Evolutionary conservation across 768 basidiomycete genomes (phyloP), one percentile per base, ranked within the genome.

Genomic region (Lyophyllum shimeji): DNA sequence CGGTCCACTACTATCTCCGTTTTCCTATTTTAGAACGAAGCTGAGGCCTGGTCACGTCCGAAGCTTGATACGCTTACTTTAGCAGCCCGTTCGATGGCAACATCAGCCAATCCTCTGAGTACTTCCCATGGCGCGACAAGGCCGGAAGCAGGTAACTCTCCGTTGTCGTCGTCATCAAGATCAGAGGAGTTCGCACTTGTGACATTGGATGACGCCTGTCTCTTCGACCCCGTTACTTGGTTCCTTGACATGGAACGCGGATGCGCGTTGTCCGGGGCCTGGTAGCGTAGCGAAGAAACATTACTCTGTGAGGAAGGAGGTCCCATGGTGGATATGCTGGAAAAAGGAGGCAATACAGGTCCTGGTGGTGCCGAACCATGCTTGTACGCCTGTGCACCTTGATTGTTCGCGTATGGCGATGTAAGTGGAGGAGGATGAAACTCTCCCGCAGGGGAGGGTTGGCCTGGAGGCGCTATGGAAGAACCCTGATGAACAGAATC

Each of bases 121-220:
- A 93, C 91, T 72, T 92, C 90, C 86, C 89, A 90, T 48, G 93
- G 93, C 8, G 91, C 92, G 52, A 92, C 85, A 46, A 94, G 81
- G 46, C 93, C 90, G 39, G 81, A 82, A 34, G 88, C 87, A 0
- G 93, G 92, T 13, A 94, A 71, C 67, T 89, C 92, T 17, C 88
- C 87, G 55, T 82, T 82, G 42, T 89, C 90, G 44, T 92, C 90
- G 46, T 91, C 90, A 48, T 93, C 93, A n/a, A 83, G 69, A 65
- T 93, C 92, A 34, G 90, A 89, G 1, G 91, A 91, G 69, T 93
- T 85, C 11, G 88, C 85, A 59, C 89, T 92, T 8, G 86, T 84
- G 57, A 85, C 81, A 62, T 82, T 84, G 1, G 90, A 90, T 13
- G 83, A 79, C 31, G 82, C 81, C 27, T 80, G 76, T 60, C 89